A percentile compares a stretch with the other conserved stretches of the same genome.
Conservation (phyloP, 345 rosid genomes). For the Reutealis trisperma region DNA sequence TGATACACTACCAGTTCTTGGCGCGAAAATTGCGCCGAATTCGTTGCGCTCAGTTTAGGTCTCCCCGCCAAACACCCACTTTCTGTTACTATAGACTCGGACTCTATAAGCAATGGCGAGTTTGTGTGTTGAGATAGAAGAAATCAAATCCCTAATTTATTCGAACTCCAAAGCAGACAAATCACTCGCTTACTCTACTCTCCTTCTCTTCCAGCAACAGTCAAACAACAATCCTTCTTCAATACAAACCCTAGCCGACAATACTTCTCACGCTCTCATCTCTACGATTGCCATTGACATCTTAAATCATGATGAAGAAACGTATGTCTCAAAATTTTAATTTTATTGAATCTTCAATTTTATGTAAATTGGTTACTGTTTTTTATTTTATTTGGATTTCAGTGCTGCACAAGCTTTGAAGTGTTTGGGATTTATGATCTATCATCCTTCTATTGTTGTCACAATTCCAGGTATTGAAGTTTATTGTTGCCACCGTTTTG, state of each 20-base stretch:
- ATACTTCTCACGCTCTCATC: constrained; percentile 26
- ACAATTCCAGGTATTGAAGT: constrained; percentile 39
- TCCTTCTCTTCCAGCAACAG: constrained; percentile 44
- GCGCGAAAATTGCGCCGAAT: constrained; percentile 31
- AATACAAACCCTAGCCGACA: constrained; percentile 31
- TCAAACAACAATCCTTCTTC: constrained; percentile 31
- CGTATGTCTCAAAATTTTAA: constrained; percentile 22
- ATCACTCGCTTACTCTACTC: constrained; percentile 44
- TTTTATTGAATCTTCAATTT: not conserved
- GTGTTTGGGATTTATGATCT: constrained; percentile 58
- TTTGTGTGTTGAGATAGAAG: constrained; percentile 31
- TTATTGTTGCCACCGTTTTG: not conserved
- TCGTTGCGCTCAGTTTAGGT: constrained; percentile 1
- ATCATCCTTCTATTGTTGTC: constrained; percentile 46
- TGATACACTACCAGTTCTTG: not conserved
- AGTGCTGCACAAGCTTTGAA: constrained; percentile 64
- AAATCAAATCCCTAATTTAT: constrained; percentile 36
- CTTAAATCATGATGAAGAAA: constrained; percentile 45
- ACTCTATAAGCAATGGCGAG: constrained; percentile 26
- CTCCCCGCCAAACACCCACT: not conserved
- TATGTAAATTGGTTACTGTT: not conserved
- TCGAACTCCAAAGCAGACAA: constrained; percentile 35
- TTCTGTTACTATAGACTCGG: not conserved
- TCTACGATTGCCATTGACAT: constrained; percentile 30
- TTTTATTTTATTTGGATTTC: constrained; percentile 12